Percentiles rank a stretch among this genome's conserved stretches.
Evolutionary conservation across 257 asterid species (phyloP).

Genomic region (Jacaranda mimosifolia): DNA sequence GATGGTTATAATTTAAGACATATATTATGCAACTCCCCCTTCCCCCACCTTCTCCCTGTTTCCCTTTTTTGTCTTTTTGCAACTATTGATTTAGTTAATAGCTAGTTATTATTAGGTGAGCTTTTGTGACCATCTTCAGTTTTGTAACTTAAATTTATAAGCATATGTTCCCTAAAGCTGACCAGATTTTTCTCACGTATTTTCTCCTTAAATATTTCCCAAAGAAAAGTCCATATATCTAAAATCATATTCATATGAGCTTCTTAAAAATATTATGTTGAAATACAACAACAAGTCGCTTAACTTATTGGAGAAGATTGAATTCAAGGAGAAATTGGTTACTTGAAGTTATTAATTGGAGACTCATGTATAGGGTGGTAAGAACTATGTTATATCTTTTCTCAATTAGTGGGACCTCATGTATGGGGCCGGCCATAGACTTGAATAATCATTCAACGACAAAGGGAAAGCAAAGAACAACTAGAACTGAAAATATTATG

Average conservation of each 20-base stretch:
- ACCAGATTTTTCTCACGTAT: constrained; percentile 36
- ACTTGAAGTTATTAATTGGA: constrained; percentile 1
- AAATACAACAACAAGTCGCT: background rate
- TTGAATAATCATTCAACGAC: background rate
- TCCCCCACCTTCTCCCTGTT: background rate
- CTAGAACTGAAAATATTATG: background rate
- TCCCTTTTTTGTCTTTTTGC: background rate
- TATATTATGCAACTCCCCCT: constrained; percentile 15
- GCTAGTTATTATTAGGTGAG: constrained; percentile 28
- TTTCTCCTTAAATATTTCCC: constrained; percentile 26
- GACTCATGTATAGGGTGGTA: background rate
- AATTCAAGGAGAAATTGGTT: too few relatives aligned
- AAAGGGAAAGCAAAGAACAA: background rate
- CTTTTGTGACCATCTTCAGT: constrained; percentile 24
- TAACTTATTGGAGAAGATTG: background rate
- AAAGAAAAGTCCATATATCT: background rate
- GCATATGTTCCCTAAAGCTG: constrained; percentile 35
- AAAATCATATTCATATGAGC: background rate
- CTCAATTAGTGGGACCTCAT: background rate
- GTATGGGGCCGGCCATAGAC: too few relatives aligned
- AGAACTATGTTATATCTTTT: background rate
- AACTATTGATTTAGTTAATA: constrained; percentile 31
- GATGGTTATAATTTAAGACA: constrained; percentile 15
- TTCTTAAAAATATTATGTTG: background rate
- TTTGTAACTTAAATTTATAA: constrained; percentile 46